Percentiles rank a stretch among this genome's conserved stretches.
Evolutionary conservation across 257 asterid genomes (phyloP).

Genomic region (Linaria vulgaris): DNA sequence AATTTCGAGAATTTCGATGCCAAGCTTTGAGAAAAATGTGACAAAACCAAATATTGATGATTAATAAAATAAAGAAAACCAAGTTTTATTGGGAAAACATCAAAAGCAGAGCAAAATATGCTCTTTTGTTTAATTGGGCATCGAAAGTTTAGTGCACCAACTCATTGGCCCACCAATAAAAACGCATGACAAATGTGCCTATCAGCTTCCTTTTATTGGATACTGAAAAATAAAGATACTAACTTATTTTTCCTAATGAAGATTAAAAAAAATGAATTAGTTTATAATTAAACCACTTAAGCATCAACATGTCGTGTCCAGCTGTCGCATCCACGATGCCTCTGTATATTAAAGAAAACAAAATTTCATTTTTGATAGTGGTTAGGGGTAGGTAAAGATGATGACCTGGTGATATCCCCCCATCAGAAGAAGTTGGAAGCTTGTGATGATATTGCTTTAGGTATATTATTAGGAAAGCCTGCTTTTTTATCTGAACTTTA

Average conservation of each 20-base stretch:
- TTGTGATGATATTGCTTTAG: constrained; percentile 47
- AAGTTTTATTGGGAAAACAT: no score
- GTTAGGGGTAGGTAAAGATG: constrained; percentile 68
- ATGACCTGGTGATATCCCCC: constrained; percentile 58
- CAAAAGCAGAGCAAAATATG: no score
- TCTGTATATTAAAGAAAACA: not conserved
- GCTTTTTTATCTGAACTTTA: constrained; percentile 1
- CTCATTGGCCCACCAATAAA: no score
- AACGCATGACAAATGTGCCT: no score
- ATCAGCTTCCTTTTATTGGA: no score
- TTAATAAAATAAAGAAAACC: no score
- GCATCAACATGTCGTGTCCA: not conserved
- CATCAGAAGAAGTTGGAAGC: constrained; percentile 48
- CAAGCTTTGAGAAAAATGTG: no score
- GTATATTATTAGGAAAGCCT: constrained; percentile 31
- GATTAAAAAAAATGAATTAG: not conserved
- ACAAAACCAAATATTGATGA: no score
- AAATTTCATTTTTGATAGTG: constrained; percentile 37
- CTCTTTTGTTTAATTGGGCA: no score
- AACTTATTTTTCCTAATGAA: not conserved
- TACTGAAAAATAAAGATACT: no score
- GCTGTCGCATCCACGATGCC: not conserved
- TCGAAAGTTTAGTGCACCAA: no score
- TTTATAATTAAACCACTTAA: not conserved
- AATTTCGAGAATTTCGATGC: no score